Evolutionary conservation across 2,329 filamentous ascomycete species (phyloP).

Genomic region (Apiospora marii): DNA sequence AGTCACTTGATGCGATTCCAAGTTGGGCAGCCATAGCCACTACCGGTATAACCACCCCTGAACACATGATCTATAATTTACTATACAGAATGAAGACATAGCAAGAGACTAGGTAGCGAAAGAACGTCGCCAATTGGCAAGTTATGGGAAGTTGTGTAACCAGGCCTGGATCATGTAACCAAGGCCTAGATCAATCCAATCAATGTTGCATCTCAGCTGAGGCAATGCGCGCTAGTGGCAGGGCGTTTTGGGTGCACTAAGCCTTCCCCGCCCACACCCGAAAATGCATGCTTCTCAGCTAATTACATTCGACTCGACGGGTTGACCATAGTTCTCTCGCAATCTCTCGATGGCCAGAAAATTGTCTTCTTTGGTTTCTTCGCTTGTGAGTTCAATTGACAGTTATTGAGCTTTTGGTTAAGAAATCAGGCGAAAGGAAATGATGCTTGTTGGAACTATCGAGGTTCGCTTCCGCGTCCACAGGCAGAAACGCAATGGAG

Average conservation of each 20-base stretch:
- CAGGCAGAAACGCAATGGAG: too few species aligned
- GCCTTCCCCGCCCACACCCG: neutral
- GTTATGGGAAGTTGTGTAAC: constrained; percentile 6
- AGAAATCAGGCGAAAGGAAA: neutral
- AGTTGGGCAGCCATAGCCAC: neutral
- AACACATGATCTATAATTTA: neutral
- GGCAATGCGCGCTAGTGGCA: constrained; percentile 13
- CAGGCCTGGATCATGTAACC: neutral
- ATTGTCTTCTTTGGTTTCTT: neutral
- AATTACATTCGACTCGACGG: neutral
- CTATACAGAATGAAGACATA: neutral
- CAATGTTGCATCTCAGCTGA: constrained; percentile 15
- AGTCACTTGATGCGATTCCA: neutral
- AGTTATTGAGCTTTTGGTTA: neutral
- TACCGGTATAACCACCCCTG: neutral
- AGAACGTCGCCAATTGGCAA: neutral
- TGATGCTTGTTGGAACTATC: neutral
- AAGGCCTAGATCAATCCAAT: neutral
- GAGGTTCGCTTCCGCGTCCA: neutral
- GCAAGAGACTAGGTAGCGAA: neutral
- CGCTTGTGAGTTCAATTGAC: neutral
- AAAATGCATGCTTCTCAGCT: neutral
- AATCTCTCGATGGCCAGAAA: neutral
- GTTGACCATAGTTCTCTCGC: neutral
- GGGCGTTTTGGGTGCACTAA: neutral